These are phyloP conservation scores for Citropsis articulata DNA, from an alignment of 345 rosid species.

Conservation along the genomic window DNA sequence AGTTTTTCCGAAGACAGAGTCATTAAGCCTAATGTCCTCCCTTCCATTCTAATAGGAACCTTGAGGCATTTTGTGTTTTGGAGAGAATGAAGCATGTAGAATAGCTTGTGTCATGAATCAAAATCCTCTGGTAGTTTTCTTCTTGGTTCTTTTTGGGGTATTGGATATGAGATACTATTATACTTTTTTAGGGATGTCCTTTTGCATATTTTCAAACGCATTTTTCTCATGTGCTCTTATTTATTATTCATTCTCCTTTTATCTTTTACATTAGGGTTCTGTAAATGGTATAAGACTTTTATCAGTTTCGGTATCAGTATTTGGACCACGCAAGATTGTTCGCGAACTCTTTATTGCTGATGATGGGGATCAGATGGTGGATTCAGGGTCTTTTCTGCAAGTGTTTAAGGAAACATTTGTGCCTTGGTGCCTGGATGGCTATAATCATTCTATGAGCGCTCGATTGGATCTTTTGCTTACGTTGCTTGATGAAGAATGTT, in stretches of 20 bases:
- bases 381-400: conserved; percentile 44
- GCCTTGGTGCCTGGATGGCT: conserved; percentile 78
- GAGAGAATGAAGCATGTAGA: not conserved
- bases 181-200: not conserved
- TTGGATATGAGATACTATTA: not conserved
- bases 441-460: conserved; percentile 42
- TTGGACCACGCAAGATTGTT: conserved; percentile 75
- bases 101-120: not conserved
- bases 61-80: not conserved
- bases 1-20: not conserved
- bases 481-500: conserved; percentile 73
- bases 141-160: not conserved
- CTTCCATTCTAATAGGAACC: not conserved
- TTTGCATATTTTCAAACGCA: not conserved
- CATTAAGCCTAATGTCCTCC: not conserved
- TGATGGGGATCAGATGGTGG: conserved; percentile 36
- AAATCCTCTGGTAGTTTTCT: not conserved
- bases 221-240: conserved; percentile 9
- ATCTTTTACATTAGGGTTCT: conserved; percentile 49
- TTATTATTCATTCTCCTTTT: conserved; percentile 20
- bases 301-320: conserved; percentile 60
- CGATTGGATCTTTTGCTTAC: conserved; percentile 73
- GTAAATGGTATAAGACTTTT: conserved; percentile 69
- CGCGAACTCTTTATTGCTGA: conserved; percentile 32
- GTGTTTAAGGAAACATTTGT: conserved; percentile 65